phyloP scores from a whole-genome alignment of 257 asterid genomes.

The Nicotiana noctiflora region DNA sequence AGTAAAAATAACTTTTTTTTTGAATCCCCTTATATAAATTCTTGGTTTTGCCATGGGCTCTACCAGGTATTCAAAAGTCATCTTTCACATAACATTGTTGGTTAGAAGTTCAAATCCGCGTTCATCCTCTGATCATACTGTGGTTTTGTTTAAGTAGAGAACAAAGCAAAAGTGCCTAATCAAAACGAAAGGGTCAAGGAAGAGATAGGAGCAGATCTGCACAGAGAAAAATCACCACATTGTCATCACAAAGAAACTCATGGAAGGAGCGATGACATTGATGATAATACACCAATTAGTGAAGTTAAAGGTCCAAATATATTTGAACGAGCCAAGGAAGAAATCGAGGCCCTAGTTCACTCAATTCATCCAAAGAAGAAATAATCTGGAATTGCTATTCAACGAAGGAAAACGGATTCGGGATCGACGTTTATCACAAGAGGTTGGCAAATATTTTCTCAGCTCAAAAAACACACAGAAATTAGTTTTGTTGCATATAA shows the following conservation, averaged over 20 bases:
- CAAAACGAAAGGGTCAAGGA: slow-evolving; percentile 24
- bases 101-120: neutral
- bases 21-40: no score
- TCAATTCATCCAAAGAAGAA: slow-evolving; percentile 49
- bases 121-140: neutral
- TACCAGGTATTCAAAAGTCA: neutral
- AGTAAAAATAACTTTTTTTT: no score
- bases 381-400: neutral
- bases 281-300: slow-evolving; percentile 42
- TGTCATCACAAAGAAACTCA: slow-evolving; percentile 82
- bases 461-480: no score
- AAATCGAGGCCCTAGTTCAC: slow-evolving; percentile 58
- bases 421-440: slow-evolving; percentile 17
- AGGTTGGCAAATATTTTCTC: slow-evolving; percentile 28
- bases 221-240: slow-evolving; percentile 21
- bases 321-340: slow-evolving; percentile 87
- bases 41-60: neutral
- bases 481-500: neutral
- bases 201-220: slow-evolving; percentile 22
- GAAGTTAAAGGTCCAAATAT: slow-evolving; percentile 66
- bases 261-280: slow-evolving; percentile 55
- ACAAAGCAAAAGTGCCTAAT: slow-evolving; percentile 20
- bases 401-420: slow-evolving; percentile 27
- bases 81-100: neutral
- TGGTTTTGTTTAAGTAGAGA: slow-evolving; percentile 24